Evolutionary conservation across 163 green algal species (phyloP).

Genomic region (Coccomyxa subellipsoidea): DNA sequence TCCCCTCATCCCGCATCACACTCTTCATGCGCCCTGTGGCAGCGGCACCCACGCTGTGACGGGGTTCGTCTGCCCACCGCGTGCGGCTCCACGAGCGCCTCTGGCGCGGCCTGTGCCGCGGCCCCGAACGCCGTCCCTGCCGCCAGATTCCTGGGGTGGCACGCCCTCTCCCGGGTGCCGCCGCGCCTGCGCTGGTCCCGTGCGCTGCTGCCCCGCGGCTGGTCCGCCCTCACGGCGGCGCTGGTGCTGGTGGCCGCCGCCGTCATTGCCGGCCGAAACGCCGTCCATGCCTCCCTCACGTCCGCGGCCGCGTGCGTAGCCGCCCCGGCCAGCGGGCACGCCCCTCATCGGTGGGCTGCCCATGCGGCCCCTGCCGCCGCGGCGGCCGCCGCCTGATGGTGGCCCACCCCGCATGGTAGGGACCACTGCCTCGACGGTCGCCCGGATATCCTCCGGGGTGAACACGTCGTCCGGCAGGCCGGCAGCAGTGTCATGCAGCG

Average conservation of each 20-base stretch:
- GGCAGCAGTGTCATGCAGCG: conserved; percentile 11
- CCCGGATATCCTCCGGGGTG: neutral
- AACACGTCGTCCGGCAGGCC: conserved; percentile 24
- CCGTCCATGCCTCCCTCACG: neutral
- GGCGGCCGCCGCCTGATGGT: neutral
- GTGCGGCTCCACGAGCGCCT: neutral
- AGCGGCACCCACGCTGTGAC: neutral
- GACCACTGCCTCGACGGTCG: neutral
- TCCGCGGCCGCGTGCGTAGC: neutral
- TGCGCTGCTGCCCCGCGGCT: neutral
- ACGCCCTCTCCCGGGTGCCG: neutral
- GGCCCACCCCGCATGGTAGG: neutral
- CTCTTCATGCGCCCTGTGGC: neutral
- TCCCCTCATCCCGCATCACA: no score
- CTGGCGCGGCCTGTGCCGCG: neutral
- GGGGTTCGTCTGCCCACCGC: neutral
- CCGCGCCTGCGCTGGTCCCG: neutral
- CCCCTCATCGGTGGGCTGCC: neutral
- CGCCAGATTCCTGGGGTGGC: neutral
- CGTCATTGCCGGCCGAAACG: neutral
- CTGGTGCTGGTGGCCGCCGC: neutral
- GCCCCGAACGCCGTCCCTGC: neutral
- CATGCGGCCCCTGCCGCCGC: neutral
- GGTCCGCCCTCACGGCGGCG: neutral
- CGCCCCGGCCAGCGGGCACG: neutral